Evolutionary conservation across 805 yeast genomes (phyloP), one percentile per base, ranked within the genome.

Genomic region (Candida broadrunensis): DNA sequence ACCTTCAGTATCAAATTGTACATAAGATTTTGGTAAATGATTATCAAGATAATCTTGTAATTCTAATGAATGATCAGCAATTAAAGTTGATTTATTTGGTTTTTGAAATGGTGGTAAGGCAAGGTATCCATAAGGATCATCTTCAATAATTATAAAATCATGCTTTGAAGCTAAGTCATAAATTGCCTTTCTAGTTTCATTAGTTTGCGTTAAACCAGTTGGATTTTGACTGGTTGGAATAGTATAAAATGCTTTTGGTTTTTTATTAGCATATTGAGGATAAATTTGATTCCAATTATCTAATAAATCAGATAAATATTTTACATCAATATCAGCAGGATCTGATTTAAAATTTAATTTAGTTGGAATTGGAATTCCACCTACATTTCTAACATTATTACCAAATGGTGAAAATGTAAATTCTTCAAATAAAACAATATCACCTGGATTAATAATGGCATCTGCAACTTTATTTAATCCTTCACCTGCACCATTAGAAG

Each of bases 201-300:
- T 39, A 9, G 72, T 48, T 45, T 77, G 75, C 0, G 85, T 73
- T 42, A 76, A 59, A 7, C 87, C 88, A 5, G 80, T 70, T 25
- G 88, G 88, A 57, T 83, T 83, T 54, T 83, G 88, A 15, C 88
- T 87, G 12, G 82, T 80, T 27, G 86, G 77, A 49, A 83, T 80
- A 4, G 86, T 80, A 57, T 83, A 83, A 23, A 82, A 56, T 1
- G 74, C 72, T 51, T 75, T 78, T 19, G 88, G 88, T 47, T 65
- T 77, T 36, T 45, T 65, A 33, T 65, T 62, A 27, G 5, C 13
- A 15, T 29, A 15, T 29, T 67, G 73, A 4, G 83, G 81, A 26
- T 75, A 60, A 13, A 55, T 37, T 1, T 63, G 52, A 2, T 58
- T 60, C 88, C 88, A 83, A 50, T 80, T 78, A 9, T 71, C 78